Percentiles rank a stretch among this genome's conserved stretches.
Conservation (phyloP, 768 basidiomycete genomes). For the Leucocoprinus leucothites region DNA sequence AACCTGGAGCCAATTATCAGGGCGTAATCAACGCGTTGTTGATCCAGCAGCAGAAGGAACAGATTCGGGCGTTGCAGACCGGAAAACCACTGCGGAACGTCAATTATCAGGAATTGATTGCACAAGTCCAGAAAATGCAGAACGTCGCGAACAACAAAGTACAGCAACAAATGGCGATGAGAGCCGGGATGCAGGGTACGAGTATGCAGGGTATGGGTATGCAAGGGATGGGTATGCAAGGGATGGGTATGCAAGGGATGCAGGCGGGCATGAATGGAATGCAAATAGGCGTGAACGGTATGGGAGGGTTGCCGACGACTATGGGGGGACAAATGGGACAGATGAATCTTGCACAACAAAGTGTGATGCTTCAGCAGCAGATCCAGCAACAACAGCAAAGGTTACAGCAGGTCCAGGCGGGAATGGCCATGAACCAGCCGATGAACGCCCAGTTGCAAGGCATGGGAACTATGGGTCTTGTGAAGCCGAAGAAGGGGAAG, state of each 20-base stretch:
- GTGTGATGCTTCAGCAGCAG: slow-evolving; percentile 5
- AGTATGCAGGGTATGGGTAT: neutral
- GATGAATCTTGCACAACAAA: neutral
- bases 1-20: slow-evolving; percentile 30
- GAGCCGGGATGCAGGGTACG: slow-evolving; percentile 20
- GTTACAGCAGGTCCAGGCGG: slow-evolving; percentile 11
- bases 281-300: slow-evolving; percentile 1
- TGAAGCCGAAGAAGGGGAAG: neutral
- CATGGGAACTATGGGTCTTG: neutral
- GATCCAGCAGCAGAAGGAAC: slow-evolving; percentile 25
- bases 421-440: slow-evolving; percentile 13
- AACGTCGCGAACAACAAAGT: slow-evolving; percentile 15
- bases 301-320: neutral
- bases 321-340: neutral
- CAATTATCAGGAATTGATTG: slow-evolving; percentile 9
- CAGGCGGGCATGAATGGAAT: slow-evolving; percentile 3
- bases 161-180: slow-evolving; percentile 17
- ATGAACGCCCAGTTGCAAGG: slow-evolving; percentile 7
- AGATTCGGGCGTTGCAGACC: slow-evolving; percentile 3
- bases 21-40: slow-evolving; percentile 28
- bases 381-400: slow-evolving; percentile 2
- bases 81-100: slow-evolving; percentile 5
- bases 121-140: slow-evolving; percentile 16
- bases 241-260: neutral
- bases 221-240: slow-evolving; percentile 5